Conservation (phyloP, 768 basidiomycete genomes). For the Gautieria morchelliformis region DNA sequence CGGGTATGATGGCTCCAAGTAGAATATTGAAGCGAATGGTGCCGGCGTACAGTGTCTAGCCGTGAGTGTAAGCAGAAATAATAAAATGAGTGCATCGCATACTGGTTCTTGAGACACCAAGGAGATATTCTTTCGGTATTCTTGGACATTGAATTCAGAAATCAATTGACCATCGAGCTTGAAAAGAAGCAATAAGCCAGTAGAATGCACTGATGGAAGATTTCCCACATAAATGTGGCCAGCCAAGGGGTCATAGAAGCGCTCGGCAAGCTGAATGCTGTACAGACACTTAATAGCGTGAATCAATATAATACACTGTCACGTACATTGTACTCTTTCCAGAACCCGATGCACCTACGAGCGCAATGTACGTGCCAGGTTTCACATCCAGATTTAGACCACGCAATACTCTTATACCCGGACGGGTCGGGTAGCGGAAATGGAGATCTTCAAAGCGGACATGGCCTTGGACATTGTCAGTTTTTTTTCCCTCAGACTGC, state of each 20-base stretch:
- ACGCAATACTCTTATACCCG: slow-evolving; percentile 74
- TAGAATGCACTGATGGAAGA: neutral
- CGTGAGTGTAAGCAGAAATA: neutral
- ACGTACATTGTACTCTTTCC: slow-evolving; percentile 78
- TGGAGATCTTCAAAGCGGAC: slow-evolving; percentile 72
- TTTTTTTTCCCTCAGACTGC: slow-evolving; percentile 52
- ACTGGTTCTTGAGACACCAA: slow-evolving; percentile 83
- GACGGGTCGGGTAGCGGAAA: slow-evolving; percentile 87
- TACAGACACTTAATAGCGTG: slow-evolving; percentile 9
- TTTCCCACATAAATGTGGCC: slow-evolving; percentile 52
- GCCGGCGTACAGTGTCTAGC: slow-evolving; percentile 70
- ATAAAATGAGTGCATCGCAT: neutral
- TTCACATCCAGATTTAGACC: slow-evolving; percentile 64
- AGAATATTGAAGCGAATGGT: slow-evolving; percentile 86
- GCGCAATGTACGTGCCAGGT: slow-evolving; percentile 71
- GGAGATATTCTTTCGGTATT: slow-evolving; percentile 82
- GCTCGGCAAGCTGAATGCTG: slow-evolving; percentile 73
- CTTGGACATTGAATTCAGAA: slow-evolving; percentile 67
- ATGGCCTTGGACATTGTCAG: slow-evolving; percentile 41
- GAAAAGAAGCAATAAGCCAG: slow-evolving; percentile 1
- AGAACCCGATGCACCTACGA: slow-evolving; percentile 77
- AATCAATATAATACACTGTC: neutral
- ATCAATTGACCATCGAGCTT: slow-evolving; percentile 71
- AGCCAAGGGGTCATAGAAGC: slow-evolving; percentile 80
- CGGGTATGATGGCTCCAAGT: slow-evolving; percentile 72